A percentile compares a stretch with the other conserved stretches of the same genome.
These are phyloP conservation scores for Diutina rugosa DNA, from an alignment of 1,139 yeast species.

Conservation along the genomic window DNA sequence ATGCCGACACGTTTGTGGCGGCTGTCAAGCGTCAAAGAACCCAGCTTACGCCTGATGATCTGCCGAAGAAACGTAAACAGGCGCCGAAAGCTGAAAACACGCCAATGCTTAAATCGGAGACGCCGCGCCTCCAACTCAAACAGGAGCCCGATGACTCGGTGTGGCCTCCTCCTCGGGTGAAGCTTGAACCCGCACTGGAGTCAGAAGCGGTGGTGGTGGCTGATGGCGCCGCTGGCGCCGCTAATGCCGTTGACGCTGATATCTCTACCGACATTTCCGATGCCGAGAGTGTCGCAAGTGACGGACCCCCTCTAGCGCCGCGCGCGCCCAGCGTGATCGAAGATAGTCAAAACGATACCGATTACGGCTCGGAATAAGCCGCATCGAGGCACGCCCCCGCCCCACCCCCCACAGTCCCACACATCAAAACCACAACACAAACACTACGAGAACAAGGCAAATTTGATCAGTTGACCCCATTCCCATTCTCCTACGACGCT, in stretches of 20 bases:
- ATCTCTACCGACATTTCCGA: not conserved
- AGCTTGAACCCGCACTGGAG: not conserved
- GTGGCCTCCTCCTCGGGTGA: not conserved
- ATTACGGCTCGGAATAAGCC: slow-evolving; percentile 4
- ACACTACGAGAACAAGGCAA: too few relatives aligned
- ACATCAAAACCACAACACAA: not conserved
- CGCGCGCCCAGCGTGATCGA: not conserved
- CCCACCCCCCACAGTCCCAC: not conserved
- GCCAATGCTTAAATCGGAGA: not conserved
- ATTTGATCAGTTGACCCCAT: not conserved
- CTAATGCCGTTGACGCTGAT: not conserved
- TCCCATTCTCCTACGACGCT: not conserved
- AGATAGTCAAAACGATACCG: slow-evolving; percentile 4
- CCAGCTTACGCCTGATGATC: slow-evolving; percentile 2
- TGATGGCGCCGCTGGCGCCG: too few relatives aligned
- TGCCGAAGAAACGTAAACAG: not conserved
- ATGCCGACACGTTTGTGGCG: slow-evolving; percentile 12
- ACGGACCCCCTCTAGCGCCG: not conserved
- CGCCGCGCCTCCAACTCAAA: not conserved
- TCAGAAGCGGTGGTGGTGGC: too few relatives aligned
- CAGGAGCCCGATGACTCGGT: not conserved
- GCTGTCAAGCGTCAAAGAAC: slow-evolving; percentile 8
- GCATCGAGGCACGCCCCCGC: not conserved
- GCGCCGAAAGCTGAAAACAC: not conserved
- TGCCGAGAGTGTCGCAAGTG: not conserved